A percentile compares a stretch with the other conserved stretches of the same genome.
Evolutionary conservation across 2,329 filamentous ascomycete species (phyloP).

Genomic region (Purpureocillium lavendulum): DNA sequence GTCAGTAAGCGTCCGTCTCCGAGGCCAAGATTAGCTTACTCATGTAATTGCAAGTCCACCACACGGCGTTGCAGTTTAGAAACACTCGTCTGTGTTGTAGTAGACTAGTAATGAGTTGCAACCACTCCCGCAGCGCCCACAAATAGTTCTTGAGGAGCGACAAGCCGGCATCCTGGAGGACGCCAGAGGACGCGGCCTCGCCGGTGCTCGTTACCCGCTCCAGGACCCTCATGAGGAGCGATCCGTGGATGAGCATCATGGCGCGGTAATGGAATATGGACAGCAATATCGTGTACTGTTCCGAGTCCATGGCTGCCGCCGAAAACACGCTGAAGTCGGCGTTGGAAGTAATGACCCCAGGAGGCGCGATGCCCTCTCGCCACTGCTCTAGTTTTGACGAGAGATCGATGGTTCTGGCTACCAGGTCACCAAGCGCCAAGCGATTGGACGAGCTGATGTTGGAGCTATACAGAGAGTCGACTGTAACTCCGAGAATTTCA

Average conservation of each 20-base stretch:
- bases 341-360: constrained; percentile 5
- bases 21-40: constrained; percentile 10
- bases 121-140: constrained; percentile 10
- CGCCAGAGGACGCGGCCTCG: constrained; percentile 2
- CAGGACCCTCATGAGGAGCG: constrained; percentile 10
- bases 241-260: constrained; percentile 4
- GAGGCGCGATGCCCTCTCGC: constrained; percentile 3
- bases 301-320: constrained; percentile 1
- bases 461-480: constrained; percentile 12
- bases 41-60: constrained; percentile 23
- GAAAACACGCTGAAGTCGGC: constrained; percentile 5
- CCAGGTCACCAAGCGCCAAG: constrained; percentile 6
- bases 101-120: constrained; percentile 10
- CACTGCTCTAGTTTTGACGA: constrained; percentile 11
- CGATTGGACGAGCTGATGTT: constrained; percentile 9
- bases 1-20: not conserved
- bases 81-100: constrained; percentile 11
- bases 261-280: constrained; percentile 7
- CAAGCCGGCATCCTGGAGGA: constrained; percentile 8
- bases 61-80: constrained; percentile 15
- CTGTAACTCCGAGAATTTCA: constrained; percentile 9
- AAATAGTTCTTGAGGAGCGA: constrained; percentile 14
- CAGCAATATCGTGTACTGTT: constrained; percentile 7
- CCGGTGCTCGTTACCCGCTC: constrained; percentile 7
- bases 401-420: constrained; percentile 10